Evolutionary conservation across 306 rosid species (phyloP), one percentile per base, ranked within the genome.

Genomic region (Hylodesmum podocarpum): DNA sequence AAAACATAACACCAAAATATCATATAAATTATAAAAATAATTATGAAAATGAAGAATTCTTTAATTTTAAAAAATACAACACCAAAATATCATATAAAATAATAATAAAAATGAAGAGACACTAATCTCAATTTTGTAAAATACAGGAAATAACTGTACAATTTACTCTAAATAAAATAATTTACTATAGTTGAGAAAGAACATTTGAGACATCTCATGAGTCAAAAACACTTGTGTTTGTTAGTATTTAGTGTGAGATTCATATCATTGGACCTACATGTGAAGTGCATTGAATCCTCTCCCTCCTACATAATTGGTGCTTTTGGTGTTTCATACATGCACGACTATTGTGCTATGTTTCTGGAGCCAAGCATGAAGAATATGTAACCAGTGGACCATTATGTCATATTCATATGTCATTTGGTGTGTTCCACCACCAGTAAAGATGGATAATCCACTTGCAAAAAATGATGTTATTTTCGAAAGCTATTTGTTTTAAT

Each of bases 401-500:
- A 51, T 49, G 37, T 59, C 49, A 16, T 33, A 31, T 22, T 22
- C 22, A 51, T 8, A 22, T 61, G 41, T 61, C 12, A 46, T 4
- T 5, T 61, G n/a, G 46, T 22, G 43, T 54, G n/a, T 29, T 65
- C 25, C 22, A 21, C 37, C 6, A 4, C 43, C 4, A 39, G 31
- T 12, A 74, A 0, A 50, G 27, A 54, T 70, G 75, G 76, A 47
- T 62, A 46, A 55, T 21, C 73, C 63, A 78, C 77, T 72, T 72
- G 79, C 77, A 39, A 78, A 72, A 3, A 27, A 21, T 27, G 49
- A 69, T 77, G 63, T 55, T 65, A n/a, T 70, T n/a, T 0, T 14
- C 16, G 18, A 16, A 43, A 25, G 15, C 49, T 28, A 21, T 11
- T 49, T 28, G 10, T 13, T 31, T 33, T 21, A n/a, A n/a, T n/a